Conservation (phyloP, 805 yeast genomes). For the Suhomyces canberraensis region DNA sequence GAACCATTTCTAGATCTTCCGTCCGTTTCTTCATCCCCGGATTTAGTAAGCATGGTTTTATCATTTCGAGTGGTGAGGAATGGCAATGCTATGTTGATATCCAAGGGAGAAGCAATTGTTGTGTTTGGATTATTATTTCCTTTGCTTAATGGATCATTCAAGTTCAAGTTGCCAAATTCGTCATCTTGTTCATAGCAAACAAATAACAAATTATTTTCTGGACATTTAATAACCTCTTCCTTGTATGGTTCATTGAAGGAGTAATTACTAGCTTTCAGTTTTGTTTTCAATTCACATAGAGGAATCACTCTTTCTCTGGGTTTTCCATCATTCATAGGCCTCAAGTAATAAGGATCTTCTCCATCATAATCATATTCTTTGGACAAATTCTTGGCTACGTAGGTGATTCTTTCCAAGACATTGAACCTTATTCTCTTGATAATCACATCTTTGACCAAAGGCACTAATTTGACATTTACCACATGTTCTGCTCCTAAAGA, state of each 20-base stretch:
- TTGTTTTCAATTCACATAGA: conserved; percentile 63
- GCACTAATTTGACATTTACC: conserved; percentile 63
- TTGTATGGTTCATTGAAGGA: conserved; percentile 43
- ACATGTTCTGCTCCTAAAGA: conserved; percentile 58
- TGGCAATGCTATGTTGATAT: conserved; percentile 42
- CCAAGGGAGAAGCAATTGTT: conserved; percentile 42
- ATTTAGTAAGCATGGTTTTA: conserved; percentile 23
- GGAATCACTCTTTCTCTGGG: conserved; percentile 51
- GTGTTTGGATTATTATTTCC: conserved; percentile 3
- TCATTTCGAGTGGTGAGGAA: conserved; percentile 39
- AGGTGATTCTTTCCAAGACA: conserved; percentile 63
- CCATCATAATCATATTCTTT: conserved; percentile 52
- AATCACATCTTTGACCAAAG: conserved; percentile 58
- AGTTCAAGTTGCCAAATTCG: conserved; percentile 7
- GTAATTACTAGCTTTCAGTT: conserved; percentile 29
- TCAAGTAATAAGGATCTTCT: conserved; percentile 18
- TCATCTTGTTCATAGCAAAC: conserved; percentile 46
- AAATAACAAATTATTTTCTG: conserved; percentile 59
- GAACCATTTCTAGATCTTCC: conserved; percentile 2
- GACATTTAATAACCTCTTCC: conserved; percentile 59
- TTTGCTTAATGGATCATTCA: conserved; percentile 12
- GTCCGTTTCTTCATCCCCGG: conserved; percentile 10
- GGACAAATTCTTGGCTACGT: conserved; percentile 53
- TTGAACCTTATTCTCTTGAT: conserved; percentile 65
- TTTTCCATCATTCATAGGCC: conserved; percentile 6